Base-by-base conservation (phyloP, 2,329 filamentous ascomycete genomes). In the Alternaria alternata region DNA sequence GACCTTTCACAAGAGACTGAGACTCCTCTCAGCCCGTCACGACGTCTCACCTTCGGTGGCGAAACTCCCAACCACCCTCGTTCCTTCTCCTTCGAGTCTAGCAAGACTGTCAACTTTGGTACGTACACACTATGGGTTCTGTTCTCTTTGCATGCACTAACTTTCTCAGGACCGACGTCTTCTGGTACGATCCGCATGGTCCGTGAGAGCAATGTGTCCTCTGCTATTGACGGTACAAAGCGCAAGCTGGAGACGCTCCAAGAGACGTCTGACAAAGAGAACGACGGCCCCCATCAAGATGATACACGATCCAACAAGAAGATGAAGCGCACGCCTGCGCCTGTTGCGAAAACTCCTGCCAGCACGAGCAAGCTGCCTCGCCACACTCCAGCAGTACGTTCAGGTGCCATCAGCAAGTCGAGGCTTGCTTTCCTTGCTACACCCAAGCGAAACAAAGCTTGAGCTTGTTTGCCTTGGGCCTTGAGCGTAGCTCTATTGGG, bases 1-100 rank as follows among this genome's bases (percentile, higher is more conserved):
- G 60, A 71, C 8, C 68, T 82, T 26, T 65, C 77, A 7, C 64
- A 68, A 49, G 68, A 62, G 11, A 61, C 66, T n/a, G 69, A 71
- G 24, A 66, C 66, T 12, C 55, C 72, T 58, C 42, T 69, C 57
- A 67, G 66, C 58, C 64, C 78, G 47, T 69, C 76, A 57, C 65
- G 75, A 44, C 63, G 77, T 66, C 58, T 81, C 68, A 76, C 71
- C 11, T 75, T 79, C 48, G 71, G 77, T 51, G 71, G 70, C 28
- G 63, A 66, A 42, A 54, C 66, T 26, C 62, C 62, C 8, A 71
- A 64, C 53, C 76, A 73, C 2, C 75, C 80, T 7, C 75, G 76
- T 24, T 75, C 81, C 56, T 85, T 85, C 70, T 84, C 81, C 5
- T 84, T 85, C 77, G 75, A 81, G 61, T 79, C 81, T 26, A 79